phyloP scores from a whole-genome alignment of 2,329 filamentous ascomycete species.

The Penicillium palitans region DNA sequence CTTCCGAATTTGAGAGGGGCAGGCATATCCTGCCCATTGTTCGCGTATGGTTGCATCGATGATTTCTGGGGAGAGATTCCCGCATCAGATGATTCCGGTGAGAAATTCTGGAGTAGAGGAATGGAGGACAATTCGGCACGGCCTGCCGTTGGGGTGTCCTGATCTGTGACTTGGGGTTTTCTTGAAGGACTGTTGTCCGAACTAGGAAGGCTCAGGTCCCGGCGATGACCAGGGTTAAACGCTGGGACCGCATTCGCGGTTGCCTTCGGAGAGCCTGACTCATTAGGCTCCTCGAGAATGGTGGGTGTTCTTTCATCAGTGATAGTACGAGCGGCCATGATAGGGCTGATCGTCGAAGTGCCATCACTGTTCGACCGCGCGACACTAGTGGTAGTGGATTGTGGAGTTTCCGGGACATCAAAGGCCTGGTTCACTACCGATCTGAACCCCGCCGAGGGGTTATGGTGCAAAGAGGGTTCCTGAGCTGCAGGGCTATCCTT shows the following conservation, averaged over 20 bases:
- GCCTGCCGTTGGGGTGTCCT: slow-evolving; percentile 44
- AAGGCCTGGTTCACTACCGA: slow-evolving; percentile 67
- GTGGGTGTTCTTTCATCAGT: slow-evolving; percentile 50
- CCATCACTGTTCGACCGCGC: slow-evolving; percentile 62
- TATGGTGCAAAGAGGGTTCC: slow-evolving; percentile 48
- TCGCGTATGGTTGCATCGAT: slow-evolving; percentile 9
- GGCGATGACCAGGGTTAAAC: slow-evolving; percentile 57
- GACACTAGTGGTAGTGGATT: slow-evolving; percentile 56
- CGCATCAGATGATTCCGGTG: slow-evolving; percentile 15
- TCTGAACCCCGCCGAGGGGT: slow-evolving; percentile 56
- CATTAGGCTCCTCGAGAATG: slow-evolving; percentile 56
- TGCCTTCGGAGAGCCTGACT: slow-evolving; percentile 27
- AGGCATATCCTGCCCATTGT: slow-evolving; percentile 26
- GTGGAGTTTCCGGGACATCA: slow-evolving; percentile 56
- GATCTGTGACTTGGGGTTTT: slow-evolving; percentile 54
- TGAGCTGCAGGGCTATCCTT: slow-evolving; percentile 15
- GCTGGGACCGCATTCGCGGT: slow-evolving; percentile 30
- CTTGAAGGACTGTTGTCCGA: slow-evolving; percentile 62
- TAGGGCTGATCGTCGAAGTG: slow-evolving; percentile 65
- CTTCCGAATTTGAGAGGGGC: slow-evolving; percentile 37
- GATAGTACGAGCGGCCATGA: slow-evolving; percentile 52
- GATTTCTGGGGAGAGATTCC: slow-evolving; percentile 4
- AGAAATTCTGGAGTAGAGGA: slow-evolving; percentile 27
- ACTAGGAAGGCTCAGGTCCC: slow-evolving; percentile 60
- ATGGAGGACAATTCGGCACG: slow-evolving; percentile 47